Evolutionary conservation across 768 basidiomycete species (phyloP).

Genomic region (Agaricus sinodeliciosus): DNA sequence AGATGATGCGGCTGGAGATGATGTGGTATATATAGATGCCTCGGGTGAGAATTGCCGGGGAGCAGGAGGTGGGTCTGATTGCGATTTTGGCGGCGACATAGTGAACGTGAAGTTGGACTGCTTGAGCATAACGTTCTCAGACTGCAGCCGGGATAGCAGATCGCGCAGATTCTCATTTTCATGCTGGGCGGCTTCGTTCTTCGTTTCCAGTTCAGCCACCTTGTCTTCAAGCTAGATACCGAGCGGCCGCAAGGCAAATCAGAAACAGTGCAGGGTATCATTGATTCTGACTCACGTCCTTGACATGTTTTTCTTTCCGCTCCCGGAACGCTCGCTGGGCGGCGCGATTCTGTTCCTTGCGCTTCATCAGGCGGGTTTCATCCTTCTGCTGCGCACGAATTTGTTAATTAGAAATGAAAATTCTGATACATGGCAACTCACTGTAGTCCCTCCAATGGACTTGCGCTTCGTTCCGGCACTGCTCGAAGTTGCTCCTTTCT

Average conservation of each 20-base stretch:
- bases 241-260: slow-evolving; percentile 4
- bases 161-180: slow-evolving; percentile 92
- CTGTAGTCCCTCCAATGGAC: slow-evolving; percentile 22
- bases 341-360: slow-evolving; percentile 96
- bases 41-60: slow-evolving; percentile 14
- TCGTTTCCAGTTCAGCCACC: slow-evolving; percentile 78
- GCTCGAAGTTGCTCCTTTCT: slow-evolving; percentile 16
- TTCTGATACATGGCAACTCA: slow-evolving; percentile 14
- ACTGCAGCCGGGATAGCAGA: slow-evolving; percentile 75
- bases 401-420: neutral
- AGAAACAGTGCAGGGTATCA: slow-evolving; percentile 3
- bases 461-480: slow-evolving; percentile 27
- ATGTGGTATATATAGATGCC: slow-evolving; percentile 16
- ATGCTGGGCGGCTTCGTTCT: slow-evolving; percentile 60
- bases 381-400: slow-evolving; percentile 40
- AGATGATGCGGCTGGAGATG: slow-evolving; percentile 18
- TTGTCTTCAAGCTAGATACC: slow-evolving; percentile 77
- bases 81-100: slow-evolving; percentile 35
- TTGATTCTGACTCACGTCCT: slow-evolving; percentile 62
- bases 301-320: slow-evolving; percentile 95
- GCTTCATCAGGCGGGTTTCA: slow-evolving; percentile 70
- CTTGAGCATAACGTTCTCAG: slow-evolving; percentile 81
- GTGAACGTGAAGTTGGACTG: slow-evolving; percentile 80
- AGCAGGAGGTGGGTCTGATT: slow-evolving; percentile 9
- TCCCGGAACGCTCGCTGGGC: slow-evolving; percentile 97